Conservation (phyloP, 495 filamentous ascomycete species). For the Penicillium chermesinum region DNA sequence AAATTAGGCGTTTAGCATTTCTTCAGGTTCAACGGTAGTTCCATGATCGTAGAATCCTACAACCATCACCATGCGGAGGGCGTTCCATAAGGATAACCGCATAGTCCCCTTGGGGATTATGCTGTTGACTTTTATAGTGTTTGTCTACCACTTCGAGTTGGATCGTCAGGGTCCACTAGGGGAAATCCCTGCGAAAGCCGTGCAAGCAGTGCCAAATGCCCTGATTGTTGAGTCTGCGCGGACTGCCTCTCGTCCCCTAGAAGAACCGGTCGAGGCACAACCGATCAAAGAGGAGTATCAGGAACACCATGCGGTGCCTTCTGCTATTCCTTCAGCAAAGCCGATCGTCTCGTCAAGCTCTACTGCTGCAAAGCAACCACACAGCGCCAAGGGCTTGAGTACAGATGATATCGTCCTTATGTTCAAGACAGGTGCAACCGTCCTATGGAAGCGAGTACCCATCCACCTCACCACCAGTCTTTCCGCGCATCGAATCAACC, state of each 20-base stretch:
- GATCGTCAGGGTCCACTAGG: conserved; percentile 11
- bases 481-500: conserved; percentile 18
- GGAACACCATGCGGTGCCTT: conserved; percentile 3
- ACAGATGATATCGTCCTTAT: conserved; percentile 34
- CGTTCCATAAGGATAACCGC: conserved; percentile 24
- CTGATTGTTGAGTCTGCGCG: conserved; percentile 4
- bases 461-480: conserved; percentile 25
- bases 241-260: neutral
- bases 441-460: conserved; percentile 31
- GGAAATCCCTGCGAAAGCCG: conserved; percentile 4
- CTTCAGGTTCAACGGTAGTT: neutral
- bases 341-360: conserved; percentile 25
- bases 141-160: conserved; percentile 23
- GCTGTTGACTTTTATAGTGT: conserved; percentile 21
- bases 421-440: conserved; percentile 36
- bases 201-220: conserved; percentile 3
- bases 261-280: neutral
- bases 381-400: conserved; percentile 22
- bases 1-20: neutral
- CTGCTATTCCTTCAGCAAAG: conserved; percentile 13
- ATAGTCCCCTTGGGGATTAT: conserved; percentile 26
- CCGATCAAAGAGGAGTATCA: neutral
- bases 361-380: neutral
- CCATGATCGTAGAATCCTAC: neutral
- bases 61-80: neutral